Conservation (phyloP, 2,329 filamentous ascomycete genomes). For the Berkeleyomyces basicola region DNA sequence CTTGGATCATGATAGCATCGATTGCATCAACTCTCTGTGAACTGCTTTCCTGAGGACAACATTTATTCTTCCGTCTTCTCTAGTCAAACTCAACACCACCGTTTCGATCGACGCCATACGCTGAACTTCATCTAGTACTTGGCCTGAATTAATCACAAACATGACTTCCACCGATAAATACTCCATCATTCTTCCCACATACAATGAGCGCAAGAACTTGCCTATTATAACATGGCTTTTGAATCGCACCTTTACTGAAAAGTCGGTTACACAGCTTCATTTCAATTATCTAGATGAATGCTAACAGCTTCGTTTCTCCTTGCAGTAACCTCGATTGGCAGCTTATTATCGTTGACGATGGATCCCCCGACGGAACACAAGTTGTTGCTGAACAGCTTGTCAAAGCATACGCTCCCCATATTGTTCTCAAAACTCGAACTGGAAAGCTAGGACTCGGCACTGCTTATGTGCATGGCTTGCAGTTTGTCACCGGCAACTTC, state of each 20-base stretch:
- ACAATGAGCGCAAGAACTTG: conserved; percentile 95
- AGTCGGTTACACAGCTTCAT: conserved; percentile 36
- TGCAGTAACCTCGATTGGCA: conserved; percentile 84
- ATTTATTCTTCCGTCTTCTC: background rate
- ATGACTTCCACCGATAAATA: conserved; percentile 59
- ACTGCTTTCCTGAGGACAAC: background rate
- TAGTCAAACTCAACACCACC: no score
- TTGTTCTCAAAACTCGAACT: conserved; percentile 71
- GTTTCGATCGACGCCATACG: background rate
- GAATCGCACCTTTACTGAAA: conserved; percentile 76
- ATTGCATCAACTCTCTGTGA: background rate
- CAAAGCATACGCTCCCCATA: conserved; percentile 62
- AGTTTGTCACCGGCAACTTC: conserved; percentile 82
- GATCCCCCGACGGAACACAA: conserved; percentile 88
- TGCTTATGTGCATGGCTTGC: conserved; percentile 85
- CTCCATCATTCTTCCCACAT: conserved; percentile 92
- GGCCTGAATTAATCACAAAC: background rate
- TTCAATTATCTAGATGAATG: background rate
- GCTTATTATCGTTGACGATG: conserved; percentile 95
- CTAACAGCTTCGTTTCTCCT: background rate
- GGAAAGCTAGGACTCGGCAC: conserved; percentile 96
- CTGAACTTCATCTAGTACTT: background rate
- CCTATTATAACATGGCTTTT: conserved; percentile 92
- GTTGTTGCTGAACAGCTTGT: conserved; percentile 80
- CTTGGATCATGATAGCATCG: background rate